phyloP scores from a whole-genome alignment of 306 rosid species.

The Trifolium repens region DNA sequence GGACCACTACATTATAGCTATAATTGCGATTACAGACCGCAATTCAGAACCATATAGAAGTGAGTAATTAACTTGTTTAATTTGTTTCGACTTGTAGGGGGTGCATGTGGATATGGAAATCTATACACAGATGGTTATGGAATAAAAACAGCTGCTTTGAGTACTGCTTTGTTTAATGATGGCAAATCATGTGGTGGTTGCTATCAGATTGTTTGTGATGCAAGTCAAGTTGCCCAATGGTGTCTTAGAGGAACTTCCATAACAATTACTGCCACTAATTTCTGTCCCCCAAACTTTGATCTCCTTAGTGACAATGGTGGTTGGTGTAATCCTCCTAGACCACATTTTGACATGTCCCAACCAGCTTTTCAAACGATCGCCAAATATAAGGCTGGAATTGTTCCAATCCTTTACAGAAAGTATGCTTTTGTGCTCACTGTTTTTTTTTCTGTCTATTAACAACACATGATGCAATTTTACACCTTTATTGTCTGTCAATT shows the following conservation, averaged over 20 bases:
- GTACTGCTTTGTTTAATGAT: constrained; percentile 61
- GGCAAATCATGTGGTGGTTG: constrained; percentile 77
- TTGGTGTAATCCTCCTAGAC: constrained; percentile 74
- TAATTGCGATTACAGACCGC: background rate
- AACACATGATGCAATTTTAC: background rate
- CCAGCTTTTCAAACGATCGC: constrained; percentile 60
- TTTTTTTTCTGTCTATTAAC: background rate
- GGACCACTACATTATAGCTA: background rate
- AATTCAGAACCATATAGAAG: background rate
- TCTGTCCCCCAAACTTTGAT: constrained; percentile 68
- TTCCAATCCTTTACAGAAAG: constrained; percentile 54
- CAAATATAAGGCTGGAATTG: constrained; percentile 63
- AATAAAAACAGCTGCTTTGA: constrained; percentile 66
- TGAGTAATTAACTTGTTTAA: background rate
- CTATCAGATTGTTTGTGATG: constrained; percentile 63
- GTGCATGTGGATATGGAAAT: constrained; percentile 82
- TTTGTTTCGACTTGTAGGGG: constrained; percentile 47
- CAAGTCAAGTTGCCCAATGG: constrained; percentile 58
- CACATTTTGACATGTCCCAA: constrained; percentile 72
- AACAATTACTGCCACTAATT: constrained; percentile 73
- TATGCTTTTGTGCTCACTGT: constrained; percentile 34
- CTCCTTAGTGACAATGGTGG: constrained; percentile 63
- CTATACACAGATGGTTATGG: constrained; percentile 63
- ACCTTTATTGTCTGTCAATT: too few relatives aligned
- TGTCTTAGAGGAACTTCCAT: constrained; percentile 59